A percentile compares a stretch with the other conserved stretches of the same genome.
Conservation (phyloP, 148 eudicot species). For the Silene latifolia region DNA sequence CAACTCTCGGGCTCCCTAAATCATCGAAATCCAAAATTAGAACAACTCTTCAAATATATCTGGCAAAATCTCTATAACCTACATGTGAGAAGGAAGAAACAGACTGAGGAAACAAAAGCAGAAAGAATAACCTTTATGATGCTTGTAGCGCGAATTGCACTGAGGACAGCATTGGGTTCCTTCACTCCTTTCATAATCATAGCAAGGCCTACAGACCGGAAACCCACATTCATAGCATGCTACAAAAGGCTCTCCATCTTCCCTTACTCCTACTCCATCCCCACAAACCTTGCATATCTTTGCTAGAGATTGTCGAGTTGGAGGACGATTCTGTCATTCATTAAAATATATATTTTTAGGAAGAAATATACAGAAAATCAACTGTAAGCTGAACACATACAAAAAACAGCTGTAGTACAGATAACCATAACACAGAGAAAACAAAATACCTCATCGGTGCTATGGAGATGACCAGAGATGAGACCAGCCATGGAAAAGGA, state of each 20-base stretch:
- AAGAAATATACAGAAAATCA: background rate
- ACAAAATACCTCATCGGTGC: constrained; percentile 41
- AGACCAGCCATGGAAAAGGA: constrained; percentile 47
- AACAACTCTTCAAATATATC: no score
- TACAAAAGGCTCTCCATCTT: constrained; percentile 60
- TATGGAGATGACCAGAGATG: constrained; percentile 52
- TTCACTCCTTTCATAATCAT: constrained; percentile 87
- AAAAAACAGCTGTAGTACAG: no score
- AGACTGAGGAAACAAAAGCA: background rate
- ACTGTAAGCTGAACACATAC: no score
- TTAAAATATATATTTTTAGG: background rate
- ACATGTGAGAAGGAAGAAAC: background rate
- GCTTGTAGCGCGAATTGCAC: constrained; percentile 76
- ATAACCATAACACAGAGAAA: background rate
- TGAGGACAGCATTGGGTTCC: constrained; percentile 86
- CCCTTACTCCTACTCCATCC: constrained; percentile 66
- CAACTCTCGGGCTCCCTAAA: constrained; percentile 72
- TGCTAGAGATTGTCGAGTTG: constrained; percentile 21
- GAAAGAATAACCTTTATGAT: constrained; percentile 51
- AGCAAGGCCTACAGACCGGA: constrained; percentile 86
- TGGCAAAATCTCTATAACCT: no score
- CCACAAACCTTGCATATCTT: constrained; percentile 73
- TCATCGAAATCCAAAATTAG: background rate
- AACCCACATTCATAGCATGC: constrained; percentile 79
- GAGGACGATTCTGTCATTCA: constrained; percentile 41